Evolutionary conservation across 495 filamentous ascomycete genomes (phyloP).

Genomic region (Penicillium manginii): DNA sequence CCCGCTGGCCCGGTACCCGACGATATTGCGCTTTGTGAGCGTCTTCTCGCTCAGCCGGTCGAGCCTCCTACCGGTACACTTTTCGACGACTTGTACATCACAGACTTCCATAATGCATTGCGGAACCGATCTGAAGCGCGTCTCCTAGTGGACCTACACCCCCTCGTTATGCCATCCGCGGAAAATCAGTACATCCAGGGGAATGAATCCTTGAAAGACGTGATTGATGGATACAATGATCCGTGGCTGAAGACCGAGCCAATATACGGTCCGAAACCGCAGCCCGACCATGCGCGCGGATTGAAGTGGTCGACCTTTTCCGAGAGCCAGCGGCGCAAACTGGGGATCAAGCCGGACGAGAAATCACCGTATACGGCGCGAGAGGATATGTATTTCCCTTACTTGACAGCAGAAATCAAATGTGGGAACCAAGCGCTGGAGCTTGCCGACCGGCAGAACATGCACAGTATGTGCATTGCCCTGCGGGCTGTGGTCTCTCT

Average conservation of each 20-base stretch:
- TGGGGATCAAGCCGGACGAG: constrained; percentile 8
- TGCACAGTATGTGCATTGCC: constrained; percentile 38
- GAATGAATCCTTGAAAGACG: constrained; percentile 7
- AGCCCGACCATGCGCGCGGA: constrained; percentile 5
- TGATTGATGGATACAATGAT: constrained; percentile 10
- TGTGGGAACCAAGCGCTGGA: constrained; percentile 35
- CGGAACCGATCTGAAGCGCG: constrained; percentile 9
- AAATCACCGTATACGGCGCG: constrained; percentile 8
- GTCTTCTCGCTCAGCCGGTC: constrained; percentile 3
- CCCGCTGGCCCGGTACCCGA: constrained; percentile 5
- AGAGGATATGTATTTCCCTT: constrained; percentile 42
- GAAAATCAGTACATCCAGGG: constrained; percentile 11
- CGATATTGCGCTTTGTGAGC: constrained; percentile 10
- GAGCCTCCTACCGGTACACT: constrained; percentile 1
- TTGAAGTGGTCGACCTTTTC: constrained; percentile 10
- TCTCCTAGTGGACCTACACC: constrained; percentile 7
- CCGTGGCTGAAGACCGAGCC: constrained; percentile 11
- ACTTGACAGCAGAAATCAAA: constrained; percentile 44
- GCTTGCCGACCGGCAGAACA: constrained; percentile 41
- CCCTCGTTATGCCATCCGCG: constrained; percentile 8
- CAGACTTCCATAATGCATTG: constrained; percentile 4
- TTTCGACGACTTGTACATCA: constrained; percentile 3
- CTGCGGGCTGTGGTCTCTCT: constrained; percentile 30
- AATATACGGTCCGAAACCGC: constrained; percentile 8
- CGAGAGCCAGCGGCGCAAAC: constrained; percentile 10